phyloP scores from a whole-genome alignment of 768 basidiomycete genomes.

The Hygrocybe coccinea region DNA sequence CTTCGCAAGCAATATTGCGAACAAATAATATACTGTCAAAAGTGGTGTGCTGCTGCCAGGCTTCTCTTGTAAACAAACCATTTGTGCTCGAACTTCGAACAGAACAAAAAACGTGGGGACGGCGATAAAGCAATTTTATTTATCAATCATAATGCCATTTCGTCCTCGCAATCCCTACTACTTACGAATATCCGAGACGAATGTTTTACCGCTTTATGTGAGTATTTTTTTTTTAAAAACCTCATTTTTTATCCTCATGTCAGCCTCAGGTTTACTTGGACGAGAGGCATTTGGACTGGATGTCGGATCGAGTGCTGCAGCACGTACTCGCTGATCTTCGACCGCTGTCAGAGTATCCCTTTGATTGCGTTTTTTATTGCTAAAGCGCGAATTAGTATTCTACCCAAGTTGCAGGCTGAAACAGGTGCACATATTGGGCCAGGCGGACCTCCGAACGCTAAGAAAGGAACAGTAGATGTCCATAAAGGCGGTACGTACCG shows the following conservation, averaged over 20 bases:
- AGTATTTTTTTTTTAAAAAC: slow-evolving; percentile 17
- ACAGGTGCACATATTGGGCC: slow-evolving; percentile 40
- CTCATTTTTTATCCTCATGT: slow-evolving; percentile 2
- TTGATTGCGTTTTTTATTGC: neutral
- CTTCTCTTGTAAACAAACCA: too few relatives aligned
- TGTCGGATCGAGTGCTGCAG: slow-evolving; percentile 78
- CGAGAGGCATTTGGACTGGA: slow-evolving; percentile 84
- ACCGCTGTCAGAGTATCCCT: slow-evolving; percentile 45
- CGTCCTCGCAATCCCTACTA: slow-evolving; percentile 74
- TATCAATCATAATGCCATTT: slow-evolving; percentile 60
- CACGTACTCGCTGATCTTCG: slow-evolving; percentile 75
- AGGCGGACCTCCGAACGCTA: slow-evolving; percentile 38
- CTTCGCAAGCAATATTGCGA: too few relatives aligned
- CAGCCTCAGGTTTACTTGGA: slow-evolving; percentile 74
- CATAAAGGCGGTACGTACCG: slow-evolving; percentile 68
- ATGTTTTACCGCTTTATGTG: slow-evolving; percentile 77
- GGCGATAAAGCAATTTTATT: too few relatives aligned
- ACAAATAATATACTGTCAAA: too few relatives aligned
- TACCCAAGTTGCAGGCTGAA: slow-evolving; percentile 63
- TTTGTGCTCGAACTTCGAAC: too few relatives aligned
- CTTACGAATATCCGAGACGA: slow-evolving; percentile 69
- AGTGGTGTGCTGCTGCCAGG: too few relatives aligned
- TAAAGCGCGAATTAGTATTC: slow-evolving; percentile 41
- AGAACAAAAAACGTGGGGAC: too few relatives aligned
- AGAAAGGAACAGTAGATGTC: slow-evolving; percentile 74